Percentiles rank a stretch among this genome's conserved stretches.
These are phyloP conservation scores for Teratosphaeriaceae sp. DNA, from an alignment of 2,329 filamentous ascomycete genomes.

Conservation along the genomic window DNA sequence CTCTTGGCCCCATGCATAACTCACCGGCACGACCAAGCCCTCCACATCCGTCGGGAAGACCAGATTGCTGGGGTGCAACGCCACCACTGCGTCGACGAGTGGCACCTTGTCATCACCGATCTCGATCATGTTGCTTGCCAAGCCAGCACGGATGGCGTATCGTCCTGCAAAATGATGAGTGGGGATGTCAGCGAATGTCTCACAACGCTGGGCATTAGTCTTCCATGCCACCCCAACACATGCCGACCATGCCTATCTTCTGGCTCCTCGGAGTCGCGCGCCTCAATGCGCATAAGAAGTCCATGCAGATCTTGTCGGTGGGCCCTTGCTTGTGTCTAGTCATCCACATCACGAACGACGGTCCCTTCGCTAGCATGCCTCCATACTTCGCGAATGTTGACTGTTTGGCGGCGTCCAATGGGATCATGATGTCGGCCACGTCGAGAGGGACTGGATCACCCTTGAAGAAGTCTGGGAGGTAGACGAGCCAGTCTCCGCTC, in stretches of 20 bases:
- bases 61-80: constrained; percentile 33
- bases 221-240: constrained; percentile 37
- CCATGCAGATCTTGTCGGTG: constrained; percentile 30
- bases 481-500: constrained; percentile 27
- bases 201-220: too few species aligned
- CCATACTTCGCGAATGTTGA: constrained; percentile 33
- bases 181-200: too few species aligned
- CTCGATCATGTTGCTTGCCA: constrained; percentile 30
- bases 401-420: constrained; percentile 31
- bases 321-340: constrained; percentile 27
- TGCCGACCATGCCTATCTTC: constrained; percentile 32
- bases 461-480: constrained; percentile 29
- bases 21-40: constrained; percentile 25
- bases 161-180: too few species aligned
- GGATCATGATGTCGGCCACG: constrained; percentile 32
- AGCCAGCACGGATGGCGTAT: constrained; percentile 28
- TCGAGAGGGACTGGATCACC: constrained; percentile 27
- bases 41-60: constrained; percentile 31
- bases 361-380: constrained; percentile 30
- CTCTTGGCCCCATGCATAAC: constrained; percentile 28
- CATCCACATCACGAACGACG: constrained; percentile 29
- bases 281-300: constrained; percentile 25
- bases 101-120: constrained; percentile 29
- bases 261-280: constrained; percentile 22
- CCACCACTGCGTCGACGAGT: constrained; percentile 33